A percentile compares a stretch with the other conserved stretches of the same genome.
phyloP scores from a whole-genome alignment of 352 stramenopile species.

The Phytopythium oedochilum region DNA sequence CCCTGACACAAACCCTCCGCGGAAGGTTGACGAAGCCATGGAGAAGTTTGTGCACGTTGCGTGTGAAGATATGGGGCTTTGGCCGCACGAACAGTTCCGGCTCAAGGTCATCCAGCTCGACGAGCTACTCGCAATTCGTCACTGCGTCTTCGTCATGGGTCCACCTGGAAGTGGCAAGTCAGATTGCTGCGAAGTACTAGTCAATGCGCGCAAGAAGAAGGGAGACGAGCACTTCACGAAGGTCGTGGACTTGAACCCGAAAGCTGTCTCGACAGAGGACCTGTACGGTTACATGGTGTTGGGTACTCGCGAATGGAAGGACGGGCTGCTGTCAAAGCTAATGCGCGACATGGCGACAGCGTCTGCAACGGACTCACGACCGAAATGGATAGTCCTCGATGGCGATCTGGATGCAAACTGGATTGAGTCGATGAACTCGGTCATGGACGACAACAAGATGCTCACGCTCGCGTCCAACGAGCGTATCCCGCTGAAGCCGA shows the following conservation, averaged over 20 bases:
- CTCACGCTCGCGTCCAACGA: slow-evolving; percentile 92
- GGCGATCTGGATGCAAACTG: slow-evolving; percentile 85
- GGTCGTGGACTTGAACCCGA: slow-evolving; percentile 92
- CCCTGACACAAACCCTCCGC: slow-evolving; percentile 82
- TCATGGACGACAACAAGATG: slow-evolving; percentile 91
- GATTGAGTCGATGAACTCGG: slow-evolving; percentile 90
- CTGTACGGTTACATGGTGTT: slow-evolving; percentile 96
- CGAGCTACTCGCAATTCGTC: slow-evolving; percentile 91
- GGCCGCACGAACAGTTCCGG: slow-evolving; percentile 91
- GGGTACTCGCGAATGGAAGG: slow-evolving; percentile 93
- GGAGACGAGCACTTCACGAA: slow-evolving; percentile 59
- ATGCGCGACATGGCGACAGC: slow-evolving; percentile 89
- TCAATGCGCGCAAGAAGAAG: slow-evolving; percentile 71
- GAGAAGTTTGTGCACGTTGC: slow-evolving; percentile 89
- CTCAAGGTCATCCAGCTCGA: slow-evolving; percentile 95
- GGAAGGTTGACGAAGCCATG: slow-evolving; percentile 86
- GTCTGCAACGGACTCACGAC: slow-evolving; percentile 47
- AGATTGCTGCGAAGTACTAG: slow-evolving; percentile 91
- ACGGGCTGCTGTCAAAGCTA: slow-evolving; percentile 92
- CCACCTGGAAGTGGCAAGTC: slow-evolving; percentile 91
- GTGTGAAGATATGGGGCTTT: slow-evolving; percentile 86
- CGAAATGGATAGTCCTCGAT: slow-evolving; percentile 97
- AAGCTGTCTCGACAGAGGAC: slow-evolving; percentile 94
- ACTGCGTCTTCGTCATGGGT: slow-evolving; percentile 96
- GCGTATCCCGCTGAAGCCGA: slow-evolving; percentile 91